These are phyloP conservation scores for Pseudonitzschia delicatissima DNA, from an alignment of 108 stramenopile genomes.

Conservation along the genomic window DNA sequence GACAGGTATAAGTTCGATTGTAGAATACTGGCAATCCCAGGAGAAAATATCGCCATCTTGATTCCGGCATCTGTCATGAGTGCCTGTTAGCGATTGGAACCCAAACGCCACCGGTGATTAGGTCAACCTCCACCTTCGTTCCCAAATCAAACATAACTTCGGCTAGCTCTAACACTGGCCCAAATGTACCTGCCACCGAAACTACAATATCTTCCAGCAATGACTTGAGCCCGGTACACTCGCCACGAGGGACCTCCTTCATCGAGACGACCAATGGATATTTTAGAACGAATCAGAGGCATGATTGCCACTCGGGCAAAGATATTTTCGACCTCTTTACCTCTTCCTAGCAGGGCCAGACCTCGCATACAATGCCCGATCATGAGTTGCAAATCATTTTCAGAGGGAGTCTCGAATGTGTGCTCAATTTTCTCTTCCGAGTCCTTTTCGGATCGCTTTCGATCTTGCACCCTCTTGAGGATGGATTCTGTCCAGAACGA, in stretches of 20 bases:
- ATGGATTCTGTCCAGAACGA: constrained; percentile 54
- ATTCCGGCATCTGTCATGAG: constrained; percentile 86
- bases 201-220: constrained; percentile 71
- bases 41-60: constrained; percentile 87
- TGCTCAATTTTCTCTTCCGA: constrained; percentile 7
- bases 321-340: constrained; percentile 72
- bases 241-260: constrained; percentile 86
- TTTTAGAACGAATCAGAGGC: constrained; percentile 80
- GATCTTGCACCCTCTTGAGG: constrained; percentile 44
- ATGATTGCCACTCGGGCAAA: constrained; percentile 87
- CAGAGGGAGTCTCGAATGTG: constrained; percentile 5
- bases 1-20: constrained; percentile 81
- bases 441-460: constrained; percentile 15
- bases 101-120: constrained; percentile 86
- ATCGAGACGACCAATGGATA: constrained; percentile 85
- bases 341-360: constrained; percentile 67
- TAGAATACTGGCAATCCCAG: constrained; percentile 85
- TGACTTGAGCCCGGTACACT: constrained; percentile 77
- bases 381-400: constrained; percentile 50
- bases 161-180: constrained; percentile 55
- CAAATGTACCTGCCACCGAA: constrained; percentile 52
- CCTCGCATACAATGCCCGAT: constrained; percentile 78
- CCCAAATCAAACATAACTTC: constrained; percentile 68
- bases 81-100: constrained; percentile 82
- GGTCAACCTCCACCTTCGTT: constrained; percentile 61